Percentiles rank a stretch among this genome's conserved stretches.
phyloP scores from a whole-genome alignment of 768 basidiomycete genomes.

The Trametes villosa region DNA sequence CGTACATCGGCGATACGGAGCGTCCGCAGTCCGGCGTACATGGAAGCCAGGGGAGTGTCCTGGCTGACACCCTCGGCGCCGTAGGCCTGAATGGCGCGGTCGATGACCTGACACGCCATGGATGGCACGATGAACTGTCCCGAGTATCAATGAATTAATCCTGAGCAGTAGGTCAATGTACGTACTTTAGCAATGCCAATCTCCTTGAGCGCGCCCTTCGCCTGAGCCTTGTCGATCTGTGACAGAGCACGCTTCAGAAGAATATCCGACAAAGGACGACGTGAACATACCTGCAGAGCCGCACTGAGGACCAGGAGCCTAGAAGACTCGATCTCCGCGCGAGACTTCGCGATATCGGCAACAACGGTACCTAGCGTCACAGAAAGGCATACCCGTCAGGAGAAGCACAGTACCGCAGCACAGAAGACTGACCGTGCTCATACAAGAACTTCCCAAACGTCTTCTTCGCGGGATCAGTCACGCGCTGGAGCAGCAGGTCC shows the following conservation, averaged over 20 bases:
- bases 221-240: conserved; percentile 91
- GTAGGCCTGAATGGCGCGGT: conserved; percentile 94
- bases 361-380: conserved; percentile 87
- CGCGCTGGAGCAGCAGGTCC: conserved; percentile 86
- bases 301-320: conserved; percentile 91
- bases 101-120: conserved; percentile 87
- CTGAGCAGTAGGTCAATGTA: not conserved
- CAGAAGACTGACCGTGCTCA: conserved; percentile 72
- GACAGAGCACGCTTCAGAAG: not conserved
- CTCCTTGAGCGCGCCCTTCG: conserved; percentile 96
- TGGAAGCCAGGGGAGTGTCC: conserved; percentile 79
- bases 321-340: conserved; percentile 91
- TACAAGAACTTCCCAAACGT: conserved; percentile 93
- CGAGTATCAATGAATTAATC: not conserved
- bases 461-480: conserved; percentile 89
- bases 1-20: conserved; percentile 86
- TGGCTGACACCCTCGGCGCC: conserved; percentile 97
- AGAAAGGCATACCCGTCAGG: not conserved
- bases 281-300: conserved; percentile 67
- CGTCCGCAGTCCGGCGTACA: conserved; percentile 83
- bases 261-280: too few species aligned
- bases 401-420: not conserved
- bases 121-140: conserved; percentile 88
- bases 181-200: conserved; percentile 95
- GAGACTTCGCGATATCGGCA: conserved; percentile 87